A percentile compares a stretch with the other conserved stretches of the same genome.
Conservation (phyloP, 1,284 basidiomycete genomes). For the Apiotrichum brassicae region DNA sequence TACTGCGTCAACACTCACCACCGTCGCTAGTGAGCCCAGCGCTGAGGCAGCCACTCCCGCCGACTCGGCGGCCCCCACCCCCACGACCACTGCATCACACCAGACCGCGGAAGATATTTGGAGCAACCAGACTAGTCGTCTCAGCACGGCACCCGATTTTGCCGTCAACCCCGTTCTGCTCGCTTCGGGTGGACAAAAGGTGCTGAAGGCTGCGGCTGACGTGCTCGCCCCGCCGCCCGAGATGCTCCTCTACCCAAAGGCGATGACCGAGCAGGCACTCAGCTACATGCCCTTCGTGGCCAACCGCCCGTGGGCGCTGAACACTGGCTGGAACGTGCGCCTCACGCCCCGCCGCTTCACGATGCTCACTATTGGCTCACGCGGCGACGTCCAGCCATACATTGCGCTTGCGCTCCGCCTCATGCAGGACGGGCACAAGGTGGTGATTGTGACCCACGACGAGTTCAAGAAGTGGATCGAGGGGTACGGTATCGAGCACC, state of each 20-base stretch:
- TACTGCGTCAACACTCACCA: slow-evolving; percentile 1
- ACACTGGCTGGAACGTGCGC: slow-evolving; percentile 12
- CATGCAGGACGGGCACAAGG: slow-evolving; percentile 54
- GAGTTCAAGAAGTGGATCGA: slow-evolving; percentile 60
- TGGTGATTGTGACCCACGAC: slow-evolving; percentile 56
- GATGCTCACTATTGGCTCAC: slow-evolving; percentile 49
- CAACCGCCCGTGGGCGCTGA: slow-evolving; percentile 25
- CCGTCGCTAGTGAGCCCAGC: neutral
- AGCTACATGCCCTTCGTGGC: slow-evolving; percentile 43
- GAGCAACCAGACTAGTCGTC: neutral
- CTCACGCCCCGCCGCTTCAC: slow-evolving; percentile 40
- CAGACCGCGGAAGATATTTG: neutral
- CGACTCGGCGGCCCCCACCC: neutral
- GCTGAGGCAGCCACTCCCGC: neutral
- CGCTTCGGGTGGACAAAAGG: neutral
- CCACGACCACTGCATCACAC: neutral
- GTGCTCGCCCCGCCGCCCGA: slow-evolving; percentile 32
- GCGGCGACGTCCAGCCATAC: slow-evolving; percentile 52
- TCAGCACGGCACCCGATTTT: neutral
- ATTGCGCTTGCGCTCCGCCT: slow-evolving; percentile 49
- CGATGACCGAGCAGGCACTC: slow-evolving; percentile 33
- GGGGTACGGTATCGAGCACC: slow-evolving; percentile 62
- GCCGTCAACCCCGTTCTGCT: slow-evolving; percentile 12
- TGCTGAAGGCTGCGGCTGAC: slow-evolving; percentile 25
- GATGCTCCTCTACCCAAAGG: slow-evolving; percentile 18